A percentile compares a stretch with the other conserved stretches of the same genome.
Evolutionary conservation across 164 flowering plant genomes (phyloP).

Genomic region (Warburgia ugandensis): DNA sequence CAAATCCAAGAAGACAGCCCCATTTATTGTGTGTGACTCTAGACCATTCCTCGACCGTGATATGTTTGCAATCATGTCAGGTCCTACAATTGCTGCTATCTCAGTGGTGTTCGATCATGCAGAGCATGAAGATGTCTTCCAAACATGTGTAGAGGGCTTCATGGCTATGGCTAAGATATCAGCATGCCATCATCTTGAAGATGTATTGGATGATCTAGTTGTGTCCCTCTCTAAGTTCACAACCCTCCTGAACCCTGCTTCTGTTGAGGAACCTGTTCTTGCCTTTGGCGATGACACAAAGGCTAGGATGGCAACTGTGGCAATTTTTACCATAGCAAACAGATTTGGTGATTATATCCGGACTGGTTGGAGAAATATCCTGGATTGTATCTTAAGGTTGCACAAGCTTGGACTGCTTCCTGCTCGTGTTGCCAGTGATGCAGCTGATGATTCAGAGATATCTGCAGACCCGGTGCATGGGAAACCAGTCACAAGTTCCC

Average conservation of each 20-base stretch:
- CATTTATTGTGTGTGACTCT: slow-evolving; percentile 28
- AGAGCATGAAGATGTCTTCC: slow-evolving; percentile 29
- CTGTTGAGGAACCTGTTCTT: slow-evolving; percentile 28
- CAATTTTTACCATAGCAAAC: slow-evolving; percentile 35
- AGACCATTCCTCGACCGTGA: slow-evolving; percentile 30
- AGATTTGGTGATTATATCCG: slow-evolving; percentile 34
- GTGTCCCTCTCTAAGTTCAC: slow-evolving; percentile 37
- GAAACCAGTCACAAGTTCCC: slow-evolving; percentile 21
- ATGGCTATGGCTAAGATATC: slow-evolving; percentile 38
- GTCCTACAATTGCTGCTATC: slow-evolving; percentile 40
- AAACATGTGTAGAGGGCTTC: slow-evolving; percentile 34
- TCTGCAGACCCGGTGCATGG: slow-evolving; percentile 20
- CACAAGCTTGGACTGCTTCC: slow-evolving; percentile 41
- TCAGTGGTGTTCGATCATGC: slow-evolving; percentile 39
- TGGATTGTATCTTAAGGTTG: slow-evolving; percentile 35
- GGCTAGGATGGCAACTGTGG: slow-evolving; percentile 33
- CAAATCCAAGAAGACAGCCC: slow-evolving; percentile 30
- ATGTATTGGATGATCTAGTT: slow-evolving; percentile 37
- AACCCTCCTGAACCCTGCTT: slow-evolving; percentile 26
- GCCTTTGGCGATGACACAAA: slow-evolving; percentile 32
- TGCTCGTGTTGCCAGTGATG: slow-evolving; percentile 25
- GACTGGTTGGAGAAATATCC: slow-evolving; percentile 34
- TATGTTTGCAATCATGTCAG: slow-evolving; percentile 38
- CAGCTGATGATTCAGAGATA: slow-evolving; percentile 23
- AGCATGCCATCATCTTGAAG: slow-evolving; percentile 34